Evolutionary conservation across 2,329 filamentous ascomycete genomes (phyloP), one percentile per base, ranked within the genome.

Genomic region (Emmonsiellopsis sp.): DNA sequence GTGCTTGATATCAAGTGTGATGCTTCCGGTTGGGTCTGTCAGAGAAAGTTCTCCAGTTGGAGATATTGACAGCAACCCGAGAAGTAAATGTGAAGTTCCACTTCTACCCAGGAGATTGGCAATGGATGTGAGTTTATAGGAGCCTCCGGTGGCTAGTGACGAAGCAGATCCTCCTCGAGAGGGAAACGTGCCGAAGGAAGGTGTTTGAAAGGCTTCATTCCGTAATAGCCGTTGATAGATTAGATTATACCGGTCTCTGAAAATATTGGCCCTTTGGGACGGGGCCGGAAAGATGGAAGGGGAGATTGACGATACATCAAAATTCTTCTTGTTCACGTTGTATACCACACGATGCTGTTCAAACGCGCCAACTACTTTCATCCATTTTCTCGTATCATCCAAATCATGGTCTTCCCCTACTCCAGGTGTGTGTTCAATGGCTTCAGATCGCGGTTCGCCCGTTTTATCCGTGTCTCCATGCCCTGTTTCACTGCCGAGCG

Each of bases 191-290:
- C 85, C 81, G 53, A 95, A 83, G 17, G 86, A 78, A 1, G 90
- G 89, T 17, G 83, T 83, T 67, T 96, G 91, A 62, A 98, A 98
- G 17, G 88, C 85, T 69, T 96, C 90, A 65, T 96, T 96, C 48
- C 93, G 85, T 42, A 97, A 80, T 14, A 97, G 80, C 14, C 93
- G 85, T 68, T 97, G 92, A 67, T 96, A 87, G 49, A 97, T 86
- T 52, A 97, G 80, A 62, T 95, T 87, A 68, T 94, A 97, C 57
- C 91, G 82, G 67, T 96, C 91, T 59, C 90, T 83, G 71, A 96
- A 96, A 44, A 93, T 75, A 2, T 83, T 77, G 1, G 89, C 95
- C 69, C 95, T 95, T 64, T 91, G 86, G 5, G 84, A 81, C 13
- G 89, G 83, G 7, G 81, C 75, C 0, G 94, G 89, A 57, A 98